Conservation (phyloP, 2,329 filamentous ascomycete genomes). For the Dryadomyces quercivorus region DNA sequence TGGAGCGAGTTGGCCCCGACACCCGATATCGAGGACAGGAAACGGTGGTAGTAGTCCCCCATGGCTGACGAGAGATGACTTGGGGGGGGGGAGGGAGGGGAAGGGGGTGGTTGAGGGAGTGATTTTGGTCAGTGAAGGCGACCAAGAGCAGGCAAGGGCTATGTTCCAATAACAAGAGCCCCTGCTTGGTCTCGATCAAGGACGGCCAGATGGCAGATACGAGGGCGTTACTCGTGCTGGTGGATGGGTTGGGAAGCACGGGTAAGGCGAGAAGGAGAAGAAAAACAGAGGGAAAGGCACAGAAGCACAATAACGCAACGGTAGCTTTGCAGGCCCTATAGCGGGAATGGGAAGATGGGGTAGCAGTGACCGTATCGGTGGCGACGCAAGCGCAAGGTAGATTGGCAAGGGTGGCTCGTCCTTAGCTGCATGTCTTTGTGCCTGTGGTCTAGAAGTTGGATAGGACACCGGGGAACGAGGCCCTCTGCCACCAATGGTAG, state of each 20-base stretch:
- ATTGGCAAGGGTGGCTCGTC: background rate
- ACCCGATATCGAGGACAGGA: slow-evolving; percentile 39
- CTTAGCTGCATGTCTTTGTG: slow-evolving; percentile 1
- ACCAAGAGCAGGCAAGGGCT: background rate
- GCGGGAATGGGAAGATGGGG: background rate
- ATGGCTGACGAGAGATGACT: slow-evolving; percentile 20
- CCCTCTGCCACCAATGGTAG: background rate
- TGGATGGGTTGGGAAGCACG: background rate
- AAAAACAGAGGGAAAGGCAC: background rate
- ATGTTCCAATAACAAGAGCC: background rate
- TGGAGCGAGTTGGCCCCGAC: slow-evolving; percentile 16
- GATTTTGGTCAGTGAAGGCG: background rate
- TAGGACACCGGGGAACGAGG: background rate
- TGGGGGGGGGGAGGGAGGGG: background rate
- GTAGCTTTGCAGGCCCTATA: background rate
- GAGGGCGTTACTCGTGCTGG: background rate
- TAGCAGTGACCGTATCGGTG: background rate
- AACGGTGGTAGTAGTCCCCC: slow-evolving; percentile 45
- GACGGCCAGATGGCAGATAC: background rate
- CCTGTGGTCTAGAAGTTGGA: background rate
- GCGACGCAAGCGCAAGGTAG: background rate
- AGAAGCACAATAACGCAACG: background rate
- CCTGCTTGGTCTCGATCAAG: background rate
- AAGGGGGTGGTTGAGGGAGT: background rate
- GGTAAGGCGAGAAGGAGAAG: background rate